Base-by-base conservation (phyloP, 2,329 filamentous ascomycete genomes). In the Fonsecaea pedrosoi region DNA sequence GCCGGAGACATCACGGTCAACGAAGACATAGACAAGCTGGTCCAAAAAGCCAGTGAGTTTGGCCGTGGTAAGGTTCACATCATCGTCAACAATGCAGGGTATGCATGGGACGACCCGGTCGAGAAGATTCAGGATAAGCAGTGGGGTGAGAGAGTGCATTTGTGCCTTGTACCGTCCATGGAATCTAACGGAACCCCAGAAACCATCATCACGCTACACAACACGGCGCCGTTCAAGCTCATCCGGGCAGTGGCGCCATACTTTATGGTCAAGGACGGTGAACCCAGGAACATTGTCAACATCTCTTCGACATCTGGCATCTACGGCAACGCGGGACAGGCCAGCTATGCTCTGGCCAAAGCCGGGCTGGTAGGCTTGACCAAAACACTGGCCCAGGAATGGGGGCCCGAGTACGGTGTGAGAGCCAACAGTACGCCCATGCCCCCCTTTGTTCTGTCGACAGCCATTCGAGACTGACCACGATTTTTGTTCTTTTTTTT, bases 61-160 rank as follows among this genome's bases (percentile, higher is more conserved):
- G 93, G 92, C 65, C 82, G 85, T 70, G 92, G 92, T 74, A 96
- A 95, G 83, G 92, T 96, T 68, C 90, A 96, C 78, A 90, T 95
- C 76, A 89, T 96, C 62, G 90, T 96, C 66, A 96, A 96, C 79
- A 96, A 96, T 77, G 92, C 92, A 0, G 92, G 92, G 55, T 95
- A 92, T 80, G 96, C 92, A 0, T 96, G 92, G 91, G 92, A 96
- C 77, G 92, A 90, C 6, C 92, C 95, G 45, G 92, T 95, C 71
- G 91, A 95, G 83, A 95, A 95, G 81, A 83, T 85, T 15, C 59
- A 54, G n/a, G 58, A 62, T 58, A 68, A 71, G 56, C 65, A 67
- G 32, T 65, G 62, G 54, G 55, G 55, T 58, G 32, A 58, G 32
- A 58, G 25, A 25, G 25, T 25, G 25, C 25, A 25, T 25, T 25